phyloP scores from a whole-genome alignment of 345 rosid species.

The Acer saccharum region DNA sequence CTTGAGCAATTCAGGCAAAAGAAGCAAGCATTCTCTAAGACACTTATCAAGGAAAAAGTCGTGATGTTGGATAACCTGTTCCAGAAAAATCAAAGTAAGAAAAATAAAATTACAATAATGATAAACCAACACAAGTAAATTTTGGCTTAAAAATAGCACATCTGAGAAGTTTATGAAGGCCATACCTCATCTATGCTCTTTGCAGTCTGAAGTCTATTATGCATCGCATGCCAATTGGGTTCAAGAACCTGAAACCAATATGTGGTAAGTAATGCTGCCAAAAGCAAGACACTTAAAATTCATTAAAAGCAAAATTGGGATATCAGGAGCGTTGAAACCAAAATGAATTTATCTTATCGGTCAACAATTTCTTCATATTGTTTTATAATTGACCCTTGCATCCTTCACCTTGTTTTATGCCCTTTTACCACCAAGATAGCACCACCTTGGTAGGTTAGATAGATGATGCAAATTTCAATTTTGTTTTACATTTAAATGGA shows the following conservation, averaged over 20 bases:
- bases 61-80: slow-evolving; percentile 87
- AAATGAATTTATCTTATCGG: slow-evolving; percentile 5
- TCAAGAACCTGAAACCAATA: slow-evolving; percentile 77
- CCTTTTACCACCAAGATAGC: not conserved
- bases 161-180: not conserved
- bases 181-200: slow-evolving; percentile 90
- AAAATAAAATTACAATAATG: not conserved
- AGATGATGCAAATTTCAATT: too few relatives aligned
- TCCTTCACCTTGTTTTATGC: not conserved
- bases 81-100: slow-evolving; percentile 9
- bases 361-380: not conserved
- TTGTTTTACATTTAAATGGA: too few relatives aligned
- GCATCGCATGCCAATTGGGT: slow-evolving; percentile 97
- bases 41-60: slow-evolving; percentile 93
- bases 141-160: not conserved
- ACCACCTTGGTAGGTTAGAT: not conserved
- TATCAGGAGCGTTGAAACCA: not conserved
- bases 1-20: slow-evolving; percentile 87
- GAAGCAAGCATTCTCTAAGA: slow-evolving; percentile 93
- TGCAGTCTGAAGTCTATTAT: slow-evolving; percentile 66
- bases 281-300: slow-evolving; percentile 3
- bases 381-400: not conserved
- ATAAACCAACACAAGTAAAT: not conserved
- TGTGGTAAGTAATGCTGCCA: not conserved
- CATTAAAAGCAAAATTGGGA: not conserved